phyloP scores from a whole-genome alignment of 345 rosid genomes.

The Eucalyptus sideroxylon region DNA sequence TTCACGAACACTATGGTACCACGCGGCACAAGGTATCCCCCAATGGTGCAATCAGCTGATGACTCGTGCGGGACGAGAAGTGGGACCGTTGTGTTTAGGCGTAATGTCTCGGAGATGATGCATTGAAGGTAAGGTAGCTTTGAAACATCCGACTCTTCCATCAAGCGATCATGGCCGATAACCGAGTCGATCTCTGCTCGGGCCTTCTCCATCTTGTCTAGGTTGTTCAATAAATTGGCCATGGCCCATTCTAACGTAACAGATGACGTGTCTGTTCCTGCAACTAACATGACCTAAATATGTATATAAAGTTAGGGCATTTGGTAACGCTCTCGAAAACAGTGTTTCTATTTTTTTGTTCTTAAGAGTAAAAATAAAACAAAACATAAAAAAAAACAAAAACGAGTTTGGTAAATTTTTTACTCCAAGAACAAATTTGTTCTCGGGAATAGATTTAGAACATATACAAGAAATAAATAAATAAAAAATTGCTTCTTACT shows the following conservation, averaged over 20 bases:
- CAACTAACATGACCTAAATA: constrained; percentile 3
- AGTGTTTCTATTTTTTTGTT: too few relatives aligned
- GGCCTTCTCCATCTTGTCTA: constrained; percentile 15
- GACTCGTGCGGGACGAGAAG: too few relatives aligned
- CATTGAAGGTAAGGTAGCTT: constrained; percentile 23
- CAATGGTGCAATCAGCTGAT: too few relatives aligned
- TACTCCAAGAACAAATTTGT: accelerated
- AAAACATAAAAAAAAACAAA: accelerated
- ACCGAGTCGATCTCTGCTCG: constrained; percentile 7
- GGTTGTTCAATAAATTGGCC: constrained; percentile 28
- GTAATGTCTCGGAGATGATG: constrained; percentile 14
- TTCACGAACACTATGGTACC: too few relatives aligned
- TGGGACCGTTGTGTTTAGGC: too few relatives aligned
- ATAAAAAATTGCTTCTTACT: too few relatives aligned
- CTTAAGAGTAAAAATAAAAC: too few relatives aligned
- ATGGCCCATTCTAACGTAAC: constrained; percentile 36
- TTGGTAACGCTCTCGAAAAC: accelerated
- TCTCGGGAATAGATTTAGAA: accelerated
- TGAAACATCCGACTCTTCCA: constrained; percentile 14
- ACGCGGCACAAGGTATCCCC: too few relatives aligned
- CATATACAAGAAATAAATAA: accelerated
- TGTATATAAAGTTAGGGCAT: too few relatives aligned
- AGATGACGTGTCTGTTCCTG: constrained; percentile 23
- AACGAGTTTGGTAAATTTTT: too few relatives aligned
- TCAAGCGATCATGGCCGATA: constrained; percentile 8